Percentiles rank a stretch among this genome's conserved stretches.
Evolutionary conservation across 2,329 filamentous ascomycete genomes (phyloP).

Genomic region (Verticillium isaacii): DNA sequence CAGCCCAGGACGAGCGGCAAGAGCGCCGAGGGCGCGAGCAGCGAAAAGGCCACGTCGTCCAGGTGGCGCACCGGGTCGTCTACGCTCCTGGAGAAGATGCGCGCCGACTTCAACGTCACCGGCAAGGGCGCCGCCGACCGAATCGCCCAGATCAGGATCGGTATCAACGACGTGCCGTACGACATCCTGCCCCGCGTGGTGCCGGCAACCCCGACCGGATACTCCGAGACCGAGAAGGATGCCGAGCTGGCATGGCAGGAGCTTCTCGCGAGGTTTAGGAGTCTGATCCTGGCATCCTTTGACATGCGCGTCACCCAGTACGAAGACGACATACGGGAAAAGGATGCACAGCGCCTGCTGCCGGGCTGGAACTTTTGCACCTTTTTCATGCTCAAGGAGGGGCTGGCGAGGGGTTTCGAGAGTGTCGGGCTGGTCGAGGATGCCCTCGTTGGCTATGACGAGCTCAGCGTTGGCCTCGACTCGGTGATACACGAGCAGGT

Average conservation of each 20-base stretch:
- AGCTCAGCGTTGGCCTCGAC: slow-evolving; percentile 84
- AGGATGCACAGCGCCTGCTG: slow-evolving; percentile 77
- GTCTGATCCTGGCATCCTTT: slow-evolving; percentile 81
- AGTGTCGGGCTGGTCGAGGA: slow-evolving; percentile 95
- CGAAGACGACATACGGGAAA: slow-evolving; percentile 94
- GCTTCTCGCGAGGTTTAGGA: slow-evolving; percentile 80
- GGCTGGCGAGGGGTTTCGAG: slow-evolving; percentile 87
- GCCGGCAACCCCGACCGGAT: slow-evolving; percentile 57
- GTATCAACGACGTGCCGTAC: slow-evolving; percentile 63
- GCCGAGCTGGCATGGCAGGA: slow-evolving; percentile 79
- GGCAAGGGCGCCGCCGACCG: slow-evolving; percentile 71
- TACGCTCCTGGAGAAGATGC: slow-evolving; percentile 83
- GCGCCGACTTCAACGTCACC: slow-evolving; percentile 81
- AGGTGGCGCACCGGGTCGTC: slow-evolving; percentile 77
- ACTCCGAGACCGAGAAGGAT: slow-evolving; percentile 70
- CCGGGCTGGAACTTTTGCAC: slow-evolving; percentile 99
- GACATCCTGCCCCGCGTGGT: slow-evolving; percentile 59
- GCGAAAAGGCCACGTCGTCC: slow-evolving; percentile 63
- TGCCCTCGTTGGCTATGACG: slow-evolving; percentile 90
- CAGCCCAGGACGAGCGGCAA: slow-evolving; percentile 64
- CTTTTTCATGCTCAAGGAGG: slow-evolving; percentile 97
- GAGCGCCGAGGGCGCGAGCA: slow-evolving; percentile 44
- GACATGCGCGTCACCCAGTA: slow-evolving; percentile 89
- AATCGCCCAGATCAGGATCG: slow-evolving; percentile 79
- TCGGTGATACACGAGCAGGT: slow-evolving; percentile 72